Evolutionary conservation across 257 asterid genomes (phyloP).

Genomic region (Henckelia pumila): DNA sequence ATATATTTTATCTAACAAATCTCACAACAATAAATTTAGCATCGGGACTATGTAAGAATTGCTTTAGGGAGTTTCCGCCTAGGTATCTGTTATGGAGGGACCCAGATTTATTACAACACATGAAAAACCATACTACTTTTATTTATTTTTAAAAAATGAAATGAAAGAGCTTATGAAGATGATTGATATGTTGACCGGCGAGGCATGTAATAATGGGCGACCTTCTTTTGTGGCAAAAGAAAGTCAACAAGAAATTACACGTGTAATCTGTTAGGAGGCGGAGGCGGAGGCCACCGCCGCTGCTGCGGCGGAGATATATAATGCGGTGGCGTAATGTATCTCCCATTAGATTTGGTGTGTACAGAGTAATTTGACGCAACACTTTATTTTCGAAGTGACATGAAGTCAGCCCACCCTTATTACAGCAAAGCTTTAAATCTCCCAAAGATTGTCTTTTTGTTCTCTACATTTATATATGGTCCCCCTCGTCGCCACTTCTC

Average conservation of each 20-base stretch:
- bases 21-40: not conserved
- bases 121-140: no score
- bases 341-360: slow-evolving; percentile 59
- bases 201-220: no score
- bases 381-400: slow-evolving; percentile 34
- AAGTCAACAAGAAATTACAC: not conserved
- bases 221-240: no score
- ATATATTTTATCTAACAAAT: not conserved
- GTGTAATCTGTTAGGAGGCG: not conserved
- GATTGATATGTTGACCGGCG: no score
- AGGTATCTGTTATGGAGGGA: not conserved
- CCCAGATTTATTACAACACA: not conserved
- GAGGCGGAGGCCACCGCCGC: no score
- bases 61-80: not conserved
- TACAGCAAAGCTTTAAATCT: slow-evolving; percentile 34
- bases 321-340: slow-evolving; percentile 36
- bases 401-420: slow-evolving; percentile 4
- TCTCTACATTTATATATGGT: slow-evolving; percentile 37
- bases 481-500: slow-evolving; percentile 24
- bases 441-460: slow-evolving; percentile 34
- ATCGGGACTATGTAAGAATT: not conserved
- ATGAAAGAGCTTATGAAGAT: no score
- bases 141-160: no score
- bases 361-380: slow-evolving; percentile 37
- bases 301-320: no score